Base-by-base conservation (phyloP, 192 early-diverging fungal species). In the Mortierella hygrophila region DNA sequence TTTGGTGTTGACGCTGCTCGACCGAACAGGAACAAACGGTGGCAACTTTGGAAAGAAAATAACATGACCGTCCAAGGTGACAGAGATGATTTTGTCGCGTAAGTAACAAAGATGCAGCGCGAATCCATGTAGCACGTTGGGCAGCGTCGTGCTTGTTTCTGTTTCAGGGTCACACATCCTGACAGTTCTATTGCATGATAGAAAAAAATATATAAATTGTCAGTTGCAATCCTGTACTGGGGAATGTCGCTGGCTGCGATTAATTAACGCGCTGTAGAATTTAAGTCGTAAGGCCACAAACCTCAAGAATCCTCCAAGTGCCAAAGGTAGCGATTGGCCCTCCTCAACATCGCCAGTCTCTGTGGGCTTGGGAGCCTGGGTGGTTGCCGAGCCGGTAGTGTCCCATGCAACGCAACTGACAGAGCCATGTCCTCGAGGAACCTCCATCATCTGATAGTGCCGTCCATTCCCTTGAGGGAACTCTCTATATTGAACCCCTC, bases 361-460 rank as follows among this genome's bases (percentile, higher is more conserved):
- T 26, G 42, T 13, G 18, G n/a, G 26, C 57, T 16, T 38, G 18
- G 9, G 26, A n/a, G 16, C 49, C 6, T 55, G 60, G 32, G 29
- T 9, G 29, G 63, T 21, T 29, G 70, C 15, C 1, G 29, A 32
- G 10, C 26, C 23, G 7, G 44, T 41, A 2, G 37, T 23, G 46
- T 84, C 82, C 82, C 82, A 85, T 0, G 82, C 82, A 18, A 85
- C 52, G 54, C 77, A 85, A 40, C 77, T 79, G 9, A 85, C 68
- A 21, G 68, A 29, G 2, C 82, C 77, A 49, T 79, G 70, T 2
- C n/a, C 54, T 29, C 65, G 69, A 3, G 60, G 60, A 65, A 75
- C 29, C 6, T 71, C 72, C 68, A 75, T 55, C 5, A 40, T 20
- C 26, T 55, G 54, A 6, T 54, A 40, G 78, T 85, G 70, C 0